These are phyloP conservation scores for Chaetomiaceae sp. DNA, from an alignment of 2,329 filamentous ascomycete species.

Conservation along the genomic window DNA sequence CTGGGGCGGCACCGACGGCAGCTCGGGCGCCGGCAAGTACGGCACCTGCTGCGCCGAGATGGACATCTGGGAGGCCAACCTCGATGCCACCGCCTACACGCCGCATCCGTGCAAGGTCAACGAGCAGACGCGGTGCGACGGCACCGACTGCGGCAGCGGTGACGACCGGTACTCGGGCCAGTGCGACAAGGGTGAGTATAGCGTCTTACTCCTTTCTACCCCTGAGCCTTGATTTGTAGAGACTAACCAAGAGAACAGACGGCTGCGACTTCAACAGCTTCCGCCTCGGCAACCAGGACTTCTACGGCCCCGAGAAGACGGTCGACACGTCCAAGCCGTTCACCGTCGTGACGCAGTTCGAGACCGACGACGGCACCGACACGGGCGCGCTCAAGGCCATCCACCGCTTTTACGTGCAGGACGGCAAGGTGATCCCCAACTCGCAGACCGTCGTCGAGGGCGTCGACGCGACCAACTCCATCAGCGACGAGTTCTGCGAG, in stretches of 20 bases:
- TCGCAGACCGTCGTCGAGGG: conserved; percentile 25
- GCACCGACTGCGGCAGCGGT: conserved; percentile 40
- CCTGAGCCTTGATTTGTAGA: neutral
- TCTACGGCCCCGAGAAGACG: conserved; percentile 49
- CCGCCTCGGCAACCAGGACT: conserved; percentile 52
- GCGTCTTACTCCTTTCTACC: neutral
- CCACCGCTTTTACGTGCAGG: conserved; percentile 54
- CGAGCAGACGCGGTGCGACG: conserved; percentile 42
- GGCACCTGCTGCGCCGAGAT: conserved; percentile 57
- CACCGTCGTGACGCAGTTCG: conserved; percentile 57
- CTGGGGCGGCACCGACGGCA: conserved; percentile 47
- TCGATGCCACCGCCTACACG: conserved; percentile 52
- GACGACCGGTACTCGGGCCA: conserved; percentile 46
- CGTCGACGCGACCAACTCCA: conserved; percentile 30
- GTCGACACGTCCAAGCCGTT: conserved; percentile 50
- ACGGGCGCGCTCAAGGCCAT: conserved; percentile 48
- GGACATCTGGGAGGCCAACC: conserved; percentile 61
- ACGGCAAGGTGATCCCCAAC: conserved; percentile 49
- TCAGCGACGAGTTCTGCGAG: conserved; percentile 51
- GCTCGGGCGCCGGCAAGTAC: conserved; percentile 45
- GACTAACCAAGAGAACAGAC: conserved; percentile 29
- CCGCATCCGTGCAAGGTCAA: conserved; percentile 51
- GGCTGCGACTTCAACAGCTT: conserved; percentile 59
- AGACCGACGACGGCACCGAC: conserved; percentile 34
- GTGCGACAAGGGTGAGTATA: conserved; percentile 45